Conservation (phyloP, 345 rosid genomes). For the Pistacia atlantica region DNA sequence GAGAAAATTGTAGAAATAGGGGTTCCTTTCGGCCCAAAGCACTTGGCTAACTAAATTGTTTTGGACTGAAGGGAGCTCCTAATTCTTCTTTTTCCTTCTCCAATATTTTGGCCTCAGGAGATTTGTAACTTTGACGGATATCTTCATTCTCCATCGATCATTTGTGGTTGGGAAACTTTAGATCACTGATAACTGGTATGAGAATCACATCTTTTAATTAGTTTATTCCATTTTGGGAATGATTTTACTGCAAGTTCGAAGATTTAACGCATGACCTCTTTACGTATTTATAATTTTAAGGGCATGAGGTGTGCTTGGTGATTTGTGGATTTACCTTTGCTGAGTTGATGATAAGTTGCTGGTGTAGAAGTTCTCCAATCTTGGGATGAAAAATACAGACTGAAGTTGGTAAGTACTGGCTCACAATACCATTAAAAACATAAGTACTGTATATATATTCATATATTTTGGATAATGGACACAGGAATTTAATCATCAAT, state of each 20-base stretch:
- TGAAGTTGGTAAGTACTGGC: no score
- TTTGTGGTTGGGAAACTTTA: not conserved
- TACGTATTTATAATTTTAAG: not conserved
- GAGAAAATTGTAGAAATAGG: conserved; percentile 25
- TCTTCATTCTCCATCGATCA: not conserved
- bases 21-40: conserved; percentile 30
- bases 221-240: not conserved
- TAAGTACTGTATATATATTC: no score
- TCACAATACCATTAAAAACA: no score
- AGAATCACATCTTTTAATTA: not conserved
- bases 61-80: conserved; percentile 34
- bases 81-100: conserved; percentile 27
- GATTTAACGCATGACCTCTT: not conserved
- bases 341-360: no score
- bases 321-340: no score
- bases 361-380: no score
- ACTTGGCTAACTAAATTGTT: not conserved
- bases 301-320: not conserved
- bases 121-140: not conserved
- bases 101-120: not conserved
- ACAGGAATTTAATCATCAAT: no score
- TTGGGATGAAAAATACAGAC: no score
- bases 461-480: no score
- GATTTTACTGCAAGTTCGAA: not conserved
- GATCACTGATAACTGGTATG: not conserved